Conservation (phyloP, 2,329 filamentous ascomycete genomes). For the Xylaria sp. region DNA sequence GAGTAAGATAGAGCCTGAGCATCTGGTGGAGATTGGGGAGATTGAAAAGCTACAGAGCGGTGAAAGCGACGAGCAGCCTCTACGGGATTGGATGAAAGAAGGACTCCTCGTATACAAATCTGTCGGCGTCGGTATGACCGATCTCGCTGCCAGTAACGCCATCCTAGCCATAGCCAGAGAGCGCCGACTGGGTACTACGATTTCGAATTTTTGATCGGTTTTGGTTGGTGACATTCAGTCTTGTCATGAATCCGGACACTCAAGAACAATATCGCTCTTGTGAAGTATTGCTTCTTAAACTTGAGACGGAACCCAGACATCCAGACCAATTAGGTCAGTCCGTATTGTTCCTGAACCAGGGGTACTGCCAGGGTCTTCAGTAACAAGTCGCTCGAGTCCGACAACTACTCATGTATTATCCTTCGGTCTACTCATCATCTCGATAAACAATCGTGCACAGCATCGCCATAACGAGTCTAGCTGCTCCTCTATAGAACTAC, state of each 20-base stretch:
- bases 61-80: background rate
- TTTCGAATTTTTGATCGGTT: conserved; percentile 24
- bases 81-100: conserved; percentile 23
- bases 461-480: background rate
- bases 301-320: background rate
- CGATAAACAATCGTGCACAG: background rate
- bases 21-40: conserved; percentile 31
- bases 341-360: no score
- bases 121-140: conserved; percentile 35
- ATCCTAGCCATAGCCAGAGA: conserved; percentile 32
- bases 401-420: background rate
- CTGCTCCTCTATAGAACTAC: background rate
- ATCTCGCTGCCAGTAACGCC: conserved; percentile 34
- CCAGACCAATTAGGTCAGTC: no score
- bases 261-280: background rate
- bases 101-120: conserved; percentile 35
- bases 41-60: background rate
- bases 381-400: no score
- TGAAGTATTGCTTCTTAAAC: background rate
- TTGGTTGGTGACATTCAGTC: background rate
- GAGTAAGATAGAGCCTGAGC: conserved; percentile 21
- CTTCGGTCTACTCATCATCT: background rate
- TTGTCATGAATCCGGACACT: background rate
- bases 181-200: conserved; percentile 27
- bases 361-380: no score